Conservation (phyloP, 2,329 filamentous ascomycete genomes). For the Penicillium italicum region DNA sequence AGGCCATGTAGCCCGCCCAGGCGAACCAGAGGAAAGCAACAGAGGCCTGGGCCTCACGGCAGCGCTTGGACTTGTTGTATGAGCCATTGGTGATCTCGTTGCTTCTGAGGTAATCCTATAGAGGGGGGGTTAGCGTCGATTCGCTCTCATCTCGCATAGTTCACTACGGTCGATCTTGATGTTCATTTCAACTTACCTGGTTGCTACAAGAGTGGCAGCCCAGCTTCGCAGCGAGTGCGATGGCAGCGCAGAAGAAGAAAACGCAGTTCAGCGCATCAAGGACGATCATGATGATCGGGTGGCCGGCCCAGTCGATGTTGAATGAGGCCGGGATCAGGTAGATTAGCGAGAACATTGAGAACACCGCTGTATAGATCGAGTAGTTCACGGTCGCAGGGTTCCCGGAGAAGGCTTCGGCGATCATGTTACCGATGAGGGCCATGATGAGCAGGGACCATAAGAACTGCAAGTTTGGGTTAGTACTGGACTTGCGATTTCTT, state of each 20-base stretch:
- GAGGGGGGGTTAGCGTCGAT: constrained; percentile 1
- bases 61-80: constrained; percentile 37
- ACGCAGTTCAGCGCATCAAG: constrained; percentile 48
- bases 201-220: constrained; percentile 46
- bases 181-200: constrained; percentile 34
- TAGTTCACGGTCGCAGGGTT: constrained; percentile 58
- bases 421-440: constrained; percentile 61
- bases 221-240: constrained; percentile 49
- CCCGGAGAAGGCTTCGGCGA: constrained; percentile 50
- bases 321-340: constrained; percentile 47
- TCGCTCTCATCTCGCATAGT: not conserved
- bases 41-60: constrained; percentile 51
- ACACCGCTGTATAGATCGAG: constrained; percentile 48
- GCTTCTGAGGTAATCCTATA: constrained; percentile 37
- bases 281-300: constrained; percentile 43
- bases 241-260: constrained; percentile 48
- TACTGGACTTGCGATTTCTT: not conserved
- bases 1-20: constrained; percentile 45
- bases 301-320: constrained; percentile 39
- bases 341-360: constrained; percentile 48
- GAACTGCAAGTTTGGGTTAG: constrained; percentile 46
- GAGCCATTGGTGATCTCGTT: constrained; percentile 49
- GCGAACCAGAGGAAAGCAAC: constrained; percentile 53
- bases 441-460: constrained; percentile 59
- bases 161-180: not conserved